Percentiles rank a stretch among this genome's conserved stretches.
Evolutionary conservation across 2,329 filamentous ascomycete genomes (phyloP).

Genomic region (Samsoniella hepiali): DNA sequence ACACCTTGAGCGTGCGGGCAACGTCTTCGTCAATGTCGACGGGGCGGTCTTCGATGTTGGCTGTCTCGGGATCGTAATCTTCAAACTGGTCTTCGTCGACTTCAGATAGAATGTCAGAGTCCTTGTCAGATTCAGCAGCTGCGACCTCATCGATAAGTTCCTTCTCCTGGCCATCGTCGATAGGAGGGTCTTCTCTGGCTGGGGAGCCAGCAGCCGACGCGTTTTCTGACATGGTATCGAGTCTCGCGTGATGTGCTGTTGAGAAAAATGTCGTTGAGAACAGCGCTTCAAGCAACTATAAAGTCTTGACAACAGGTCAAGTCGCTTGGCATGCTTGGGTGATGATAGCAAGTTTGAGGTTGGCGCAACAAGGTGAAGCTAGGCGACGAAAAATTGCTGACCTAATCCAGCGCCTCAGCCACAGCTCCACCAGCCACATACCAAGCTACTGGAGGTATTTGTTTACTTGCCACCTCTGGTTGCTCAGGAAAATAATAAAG

Average conservation of each 20-base stretch:
- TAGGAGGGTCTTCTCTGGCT: slow-evolving; percentile 27
- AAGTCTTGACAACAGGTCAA: neutral
- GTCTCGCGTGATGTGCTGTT: neutral
- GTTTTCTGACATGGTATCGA: slow-evolving; percentile 43
- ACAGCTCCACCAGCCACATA: slow-evolving; percentile 1
- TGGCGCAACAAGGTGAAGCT: neutral
- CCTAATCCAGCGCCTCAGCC: slow-evolving; percentile 11
- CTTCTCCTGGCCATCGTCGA: slow-evolving; percentile 42
- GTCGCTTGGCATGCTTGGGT: neutral
- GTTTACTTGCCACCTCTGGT: slow-evolving; percentile 19
- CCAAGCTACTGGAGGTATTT: slow-evolving; percentile 3
- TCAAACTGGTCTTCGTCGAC: slow-evolving; percentile 68
- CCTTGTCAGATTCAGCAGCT: slow-evolving; percentile 48
- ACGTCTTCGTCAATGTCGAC: slow-evolving; percentile 67
- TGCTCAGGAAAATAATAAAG: slow-evolving; percentile 19
- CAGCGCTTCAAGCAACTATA: neutral
- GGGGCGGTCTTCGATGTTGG: slow-evolving; percentile 60
- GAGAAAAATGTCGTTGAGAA: neutral
- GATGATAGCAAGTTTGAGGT: neutral
- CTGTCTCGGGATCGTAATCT: slow-evolving; percentile 64
- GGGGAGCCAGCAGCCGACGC: slow-evolving; percentile 41
- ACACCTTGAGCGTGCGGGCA: slow-evolving; percentile 60
- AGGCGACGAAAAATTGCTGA: slow-evolving; percentile 16
- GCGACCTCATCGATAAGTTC: slow-evolving; percentile 41
- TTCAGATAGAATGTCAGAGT: slow-evolving; percentile 61